A percentile compares a stretch with the other conserved stretches of the same genome.
Conservation (phyloP, 331 rosid genomes). For the Malus hybrid region DNA sequence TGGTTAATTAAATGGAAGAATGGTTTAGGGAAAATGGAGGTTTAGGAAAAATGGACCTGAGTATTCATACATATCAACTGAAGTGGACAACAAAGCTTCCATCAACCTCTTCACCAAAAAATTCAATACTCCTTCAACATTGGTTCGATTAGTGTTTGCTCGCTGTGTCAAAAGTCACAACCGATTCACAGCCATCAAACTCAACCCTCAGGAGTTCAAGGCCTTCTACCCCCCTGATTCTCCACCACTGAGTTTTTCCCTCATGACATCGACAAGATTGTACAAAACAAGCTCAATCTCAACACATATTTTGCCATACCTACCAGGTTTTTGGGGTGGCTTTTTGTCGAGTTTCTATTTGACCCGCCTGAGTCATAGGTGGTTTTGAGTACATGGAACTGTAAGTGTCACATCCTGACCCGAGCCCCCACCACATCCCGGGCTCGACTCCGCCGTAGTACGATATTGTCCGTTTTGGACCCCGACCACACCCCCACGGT, state of each 20-base stretch:
- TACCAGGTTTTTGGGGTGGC: constrained; percentile 1
- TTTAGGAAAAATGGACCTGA: constrained; percentile 17
- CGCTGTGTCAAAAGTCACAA: constrained; percentile 10
- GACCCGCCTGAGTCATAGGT: constrained; percentile 21
- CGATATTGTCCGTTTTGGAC: too few relatives aligned
- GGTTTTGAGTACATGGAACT: constrained; percentile 22
- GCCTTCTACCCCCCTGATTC: constrained; percentile 20
- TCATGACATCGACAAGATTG: constrained; percentile 18
- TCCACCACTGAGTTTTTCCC: constrained; percentile 27
- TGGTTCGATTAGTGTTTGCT: constrained; percentile 27
- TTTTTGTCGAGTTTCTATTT: background rate
- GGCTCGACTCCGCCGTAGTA: too few relatives aligned
- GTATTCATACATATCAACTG: constrained; percentile 32
- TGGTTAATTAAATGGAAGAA: constrained; percentile 22
- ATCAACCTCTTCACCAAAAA: constrained; percentile 18
- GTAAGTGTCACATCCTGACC: background rate
- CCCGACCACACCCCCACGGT: too few relatives aligned
- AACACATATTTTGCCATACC: constrained; percentile 21
- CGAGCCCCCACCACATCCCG: too few relatives aligned
- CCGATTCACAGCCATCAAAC: constrained; percentile 9
- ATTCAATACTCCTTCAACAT: constrained; percentile 20
- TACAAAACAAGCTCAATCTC: constrained; percentile 14
- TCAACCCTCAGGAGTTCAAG: constrained; percentile 3
- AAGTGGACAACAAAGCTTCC: constrained; percentile 23
- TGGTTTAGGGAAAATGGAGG: constrained; percentile 23